Conservation (phyloP, 2,329 filamentous ascomycete genomes). For the Chaetothyriales sp. region DNA sequence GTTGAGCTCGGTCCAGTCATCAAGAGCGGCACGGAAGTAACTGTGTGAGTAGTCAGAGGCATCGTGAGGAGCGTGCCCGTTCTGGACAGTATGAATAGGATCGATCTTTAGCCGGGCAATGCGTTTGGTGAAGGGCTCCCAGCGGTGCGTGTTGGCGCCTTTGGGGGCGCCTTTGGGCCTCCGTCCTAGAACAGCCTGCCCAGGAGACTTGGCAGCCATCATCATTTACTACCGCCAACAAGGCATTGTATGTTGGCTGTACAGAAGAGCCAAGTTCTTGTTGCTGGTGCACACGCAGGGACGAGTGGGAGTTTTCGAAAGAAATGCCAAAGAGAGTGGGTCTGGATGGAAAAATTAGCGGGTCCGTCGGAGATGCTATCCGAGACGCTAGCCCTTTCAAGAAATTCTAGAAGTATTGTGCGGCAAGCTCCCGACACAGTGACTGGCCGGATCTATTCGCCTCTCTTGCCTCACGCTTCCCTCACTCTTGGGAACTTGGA, state of each 20-base stretch:
- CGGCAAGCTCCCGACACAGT: no score
- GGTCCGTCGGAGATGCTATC: not conserved
- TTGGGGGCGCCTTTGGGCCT: constrained; percentile 32
- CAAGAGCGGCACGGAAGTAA: constrained; percentile 68
- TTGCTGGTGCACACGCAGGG: no score
- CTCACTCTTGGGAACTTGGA: no score
- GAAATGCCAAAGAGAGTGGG: not conserved
- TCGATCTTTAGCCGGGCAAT: constrained; percentile 88
- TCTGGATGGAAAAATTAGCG: not conserved
- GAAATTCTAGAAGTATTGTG: no score
- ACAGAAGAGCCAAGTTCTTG: not conserved
- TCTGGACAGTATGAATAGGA: constrained; percentile 76
- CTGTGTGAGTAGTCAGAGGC: constrained; percentile 58
- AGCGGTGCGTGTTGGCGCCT: constrained; percentile 69
- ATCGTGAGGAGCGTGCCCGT: constrained; percentile 55
- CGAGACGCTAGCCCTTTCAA: not conserved
- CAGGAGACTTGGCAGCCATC: constrained; percentile 43
- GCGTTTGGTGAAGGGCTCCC: constrained; percentile 81
- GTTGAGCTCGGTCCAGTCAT: constrained; percentile 87
- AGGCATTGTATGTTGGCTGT: not conserved
- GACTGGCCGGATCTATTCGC: no score
- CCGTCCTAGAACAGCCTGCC: constrained; percentile 18
- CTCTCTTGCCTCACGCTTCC: no score
- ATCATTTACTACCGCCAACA: constrained; percentile 1
- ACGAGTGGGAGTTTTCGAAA: not conserved